Conservation (phyloP, 2,329 filamentous ascomycete species). For the Clonostachys sp. region DNA sequence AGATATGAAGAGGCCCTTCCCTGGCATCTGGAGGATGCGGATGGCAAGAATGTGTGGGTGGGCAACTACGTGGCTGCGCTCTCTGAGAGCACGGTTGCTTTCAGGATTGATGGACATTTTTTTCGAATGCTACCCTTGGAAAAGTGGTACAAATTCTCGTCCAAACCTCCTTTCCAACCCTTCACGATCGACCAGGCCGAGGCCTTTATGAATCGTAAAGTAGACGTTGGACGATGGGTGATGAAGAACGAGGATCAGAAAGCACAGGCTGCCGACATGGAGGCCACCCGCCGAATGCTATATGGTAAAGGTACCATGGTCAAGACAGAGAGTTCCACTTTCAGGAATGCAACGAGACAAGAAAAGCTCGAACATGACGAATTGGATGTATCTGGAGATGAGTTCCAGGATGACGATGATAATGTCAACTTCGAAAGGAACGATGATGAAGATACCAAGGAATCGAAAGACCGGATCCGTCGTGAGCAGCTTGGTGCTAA, state of each 20-base stretch:
- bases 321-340: conserved; percentile 66
- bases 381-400: conserved; percentile 61
- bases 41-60: conserved; percentile 91
- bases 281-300: conserved; percentile 49
- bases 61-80: conserved; percentile 87
- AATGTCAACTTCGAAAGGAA: conserved; percentile 68
- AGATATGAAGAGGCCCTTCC: conserved; percentile 94
- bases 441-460: conserved; percentile 74
- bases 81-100: conserved; percentile 78
- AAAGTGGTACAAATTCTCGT: conserved; percentile 88
- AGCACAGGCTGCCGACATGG: conserved; percentile 50
- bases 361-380: conserved; percentile 70
- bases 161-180: conserved; percentile 74
- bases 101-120: conserved; percentile 63
- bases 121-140: conserved; percentile 89
- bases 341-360: conserved; percentile 51
- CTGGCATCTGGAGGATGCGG: conserved; percentile 95
- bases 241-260: conserved; percentile 63
- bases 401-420: conserved; percentile 88
- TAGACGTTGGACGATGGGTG: conserved; percentile 75
- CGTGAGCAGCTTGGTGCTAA: conserved; percentile 84
- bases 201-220: conserved; percentile 74
- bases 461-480: conserved; percentile 67
- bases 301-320: conserved; percentile 51
- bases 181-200: conserved; percentile 83